Evolutionary conservation across 2,329 filamentous ascomycete species (phyloP), one percentile per base, ranked within the genome.

Genomic region (Didymellaceae sp.): DNA sequence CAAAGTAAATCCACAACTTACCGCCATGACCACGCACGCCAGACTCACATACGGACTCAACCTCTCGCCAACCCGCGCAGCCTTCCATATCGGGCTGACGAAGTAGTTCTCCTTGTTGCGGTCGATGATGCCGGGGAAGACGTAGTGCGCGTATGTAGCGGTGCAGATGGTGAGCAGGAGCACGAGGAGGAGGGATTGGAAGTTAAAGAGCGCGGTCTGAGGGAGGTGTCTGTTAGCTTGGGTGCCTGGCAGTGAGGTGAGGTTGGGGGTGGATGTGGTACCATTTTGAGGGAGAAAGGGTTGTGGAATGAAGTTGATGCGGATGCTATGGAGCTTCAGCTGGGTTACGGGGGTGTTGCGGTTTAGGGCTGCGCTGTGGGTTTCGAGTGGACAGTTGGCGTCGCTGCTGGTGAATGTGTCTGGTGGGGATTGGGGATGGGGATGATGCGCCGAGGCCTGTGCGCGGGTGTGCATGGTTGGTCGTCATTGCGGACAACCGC

Each of bases 171-270:
- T 86, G 63, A 99, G 88, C 42, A 99, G 86, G 67, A 99, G 86
- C 62, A 97, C 93, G 66, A 97, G 85, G 65, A 99, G 85, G 63
- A 97, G 88, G 52, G 91, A 96, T 76, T 97, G 91, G 80, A 99
- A 97, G 79, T 97, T 97, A 86, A 99, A 97, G 68, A 99, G 88
- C 46, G 94, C 94, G 52, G 94, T 89, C 94, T 97, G 22, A 13
- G 7, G 32, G 32, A 68, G 41, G 20, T 3, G 26, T n/a, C 26
- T 24, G 39, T 40, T 28, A 47, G 41, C 41, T 37, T 11, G 17
- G n/a, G 5, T 22, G 31, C 18, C 37, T 41, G 49, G 18, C n/a
- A n/a, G n/a, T n/a, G n/a, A n/a, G 24, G n/a, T 46, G 11, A 16
- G 11, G 20, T 28, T n/a, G 18, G 16, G 34, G 18, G 22, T 21